Base-by-base conservation (phyloP, 1,139 yeast genomes). In the Yamadazyma siamensis region DNA sequence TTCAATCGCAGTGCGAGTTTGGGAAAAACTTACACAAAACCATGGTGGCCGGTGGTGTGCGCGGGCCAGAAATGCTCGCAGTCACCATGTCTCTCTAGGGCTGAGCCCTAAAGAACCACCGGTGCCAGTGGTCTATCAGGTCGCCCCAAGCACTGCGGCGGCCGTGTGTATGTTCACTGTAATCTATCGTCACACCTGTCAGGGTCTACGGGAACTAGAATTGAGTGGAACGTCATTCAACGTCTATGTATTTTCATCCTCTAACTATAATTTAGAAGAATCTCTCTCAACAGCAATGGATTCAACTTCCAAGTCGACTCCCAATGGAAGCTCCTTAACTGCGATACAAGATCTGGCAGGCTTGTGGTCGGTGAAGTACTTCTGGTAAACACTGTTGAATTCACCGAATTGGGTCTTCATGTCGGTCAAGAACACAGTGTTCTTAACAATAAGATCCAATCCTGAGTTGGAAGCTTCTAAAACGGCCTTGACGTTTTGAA, bases 321-420 rank as follows among this genome's bases (percentile, higher is more conserved):
- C 86, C 56, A 88, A 75, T 40, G 97, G 97, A 53, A 88, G 77
- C 41, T 77, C 77, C 57, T 77, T 80, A 43, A 87, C 96, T 26
- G 95, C 95, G 46, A 88, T 94, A 70, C 95, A 87, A 2, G 95
- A 84, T 72, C 97, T 84, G 23, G 96, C 96, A 34, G 97, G 96
- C 63, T 83, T 84, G 69, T 85, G 94, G 35, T 67, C 71, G 55
- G 58, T 69, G 67, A 89, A 88, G 63, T 83, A 84, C 60, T 83
- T 80, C 41, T 75, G 79, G 62, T 88, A 89, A 32, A 85, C 91
- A 44, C 71, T 73, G 64, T 89, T 89, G 69, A 89, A 85, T 44
- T 77, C 82, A 38, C 74, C 83, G 52, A 88, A 89, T 57, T 82
- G 77, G 49, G 69, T 65, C 10, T 18, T 18, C 80, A 89, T 89